These are phyloP conservation scores for Mediolabrus comicus DNA, from an alignment of 108 stramenopile genomes.

Conservation along the genomic window DNA sequence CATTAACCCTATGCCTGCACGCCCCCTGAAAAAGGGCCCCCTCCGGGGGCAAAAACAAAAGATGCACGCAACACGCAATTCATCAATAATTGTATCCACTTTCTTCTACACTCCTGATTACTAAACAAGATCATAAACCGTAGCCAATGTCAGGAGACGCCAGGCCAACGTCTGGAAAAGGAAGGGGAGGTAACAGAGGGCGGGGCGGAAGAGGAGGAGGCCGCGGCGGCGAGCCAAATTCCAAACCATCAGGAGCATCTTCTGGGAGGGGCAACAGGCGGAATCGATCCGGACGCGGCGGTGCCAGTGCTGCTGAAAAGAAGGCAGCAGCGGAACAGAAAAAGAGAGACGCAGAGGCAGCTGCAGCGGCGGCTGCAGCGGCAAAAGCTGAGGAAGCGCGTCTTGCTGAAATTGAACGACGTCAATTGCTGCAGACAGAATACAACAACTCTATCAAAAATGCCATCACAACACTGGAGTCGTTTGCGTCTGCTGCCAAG, in stretches of 20 bases:
- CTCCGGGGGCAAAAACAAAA: too few relatives aligned
- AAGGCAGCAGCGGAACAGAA: conserved; percentile 22
- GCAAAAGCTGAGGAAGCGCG: conserved; percentile 11
- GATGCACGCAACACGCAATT: too few relatives aligned
- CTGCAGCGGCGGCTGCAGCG: conserved; percentile 1
- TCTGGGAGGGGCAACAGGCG: conserved; percentile 7
- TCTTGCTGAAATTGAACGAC: conserved; percentile 21
- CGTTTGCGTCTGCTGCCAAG: conserved; percentile 7
- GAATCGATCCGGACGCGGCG: conserved; percentile 8
- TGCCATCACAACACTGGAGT: conserved; percentile 23
- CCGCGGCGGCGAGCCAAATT: neutral
- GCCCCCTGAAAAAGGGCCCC: too few relatives aligned
- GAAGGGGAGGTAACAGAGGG: conserved; percentile 5
- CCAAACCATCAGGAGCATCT: neutral
- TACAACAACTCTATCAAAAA: conserved; percentile 17
- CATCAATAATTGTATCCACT: too few relatives aligned
- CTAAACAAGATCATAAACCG: neutral
- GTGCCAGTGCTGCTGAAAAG: neutral
- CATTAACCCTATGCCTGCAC: too few relatives aligned
- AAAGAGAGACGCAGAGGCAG: conserved; percentile 2
- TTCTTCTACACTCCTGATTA: too few relatives aligned
- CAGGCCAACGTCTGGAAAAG: neutral
- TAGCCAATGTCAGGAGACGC: neutral
- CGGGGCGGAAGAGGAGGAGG: conserved; percentile 10
- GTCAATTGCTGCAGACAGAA: conserved; percentile 17